Percentiles rank a stretch among this genome's conserved stretches.
Evolutionary conservation across 306 rosid species (phyloP).

Genomic region (Purshia tridentata): DNA sequence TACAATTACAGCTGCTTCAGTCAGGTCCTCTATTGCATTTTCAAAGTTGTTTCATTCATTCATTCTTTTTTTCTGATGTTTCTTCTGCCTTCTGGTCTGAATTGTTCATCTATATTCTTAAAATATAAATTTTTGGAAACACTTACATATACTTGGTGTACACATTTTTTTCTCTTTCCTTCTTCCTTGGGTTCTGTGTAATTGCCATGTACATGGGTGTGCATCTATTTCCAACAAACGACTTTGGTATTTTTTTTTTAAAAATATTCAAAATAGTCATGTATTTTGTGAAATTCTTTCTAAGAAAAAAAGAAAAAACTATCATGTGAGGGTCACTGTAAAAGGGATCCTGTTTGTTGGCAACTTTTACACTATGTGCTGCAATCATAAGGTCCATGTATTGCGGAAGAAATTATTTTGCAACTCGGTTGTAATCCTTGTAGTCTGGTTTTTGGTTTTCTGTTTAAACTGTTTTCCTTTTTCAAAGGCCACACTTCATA

Average conservation of each 20-base stretch:
- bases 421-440: no score
- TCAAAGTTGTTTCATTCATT: not conserved
- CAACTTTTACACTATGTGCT: no score
- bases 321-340: no score
- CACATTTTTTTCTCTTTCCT: not conserved
- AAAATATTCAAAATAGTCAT: not conserved
- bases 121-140: not conserved
- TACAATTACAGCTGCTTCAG: not conserved
- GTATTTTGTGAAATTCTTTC: not conserved
- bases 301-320: no score
- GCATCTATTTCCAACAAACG: not conserved
- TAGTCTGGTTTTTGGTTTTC: not conserved
- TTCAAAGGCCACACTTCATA: not conserved
- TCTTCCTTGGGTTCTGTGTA: not conserved
- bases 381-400: no score
- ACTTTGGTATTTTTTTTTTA: not conserved
- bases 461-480: not conserved
- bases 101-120: not conserved
- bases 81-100: not conserved
- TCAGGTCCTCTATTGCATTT: not conserved
- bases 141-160: not conserved
- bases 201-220: not conserved
- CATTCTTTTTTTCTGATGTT: not conserved
- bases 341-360: no score
- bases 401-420: no score